Percentiles rank a stretch among this genome's conserved stretches.
These are phyloP conservation scores for Furcasterigmium sp. DNA, from an alignment of 2,329 filamentous ascomycete species.

Conservation along the genomic window DNA sequence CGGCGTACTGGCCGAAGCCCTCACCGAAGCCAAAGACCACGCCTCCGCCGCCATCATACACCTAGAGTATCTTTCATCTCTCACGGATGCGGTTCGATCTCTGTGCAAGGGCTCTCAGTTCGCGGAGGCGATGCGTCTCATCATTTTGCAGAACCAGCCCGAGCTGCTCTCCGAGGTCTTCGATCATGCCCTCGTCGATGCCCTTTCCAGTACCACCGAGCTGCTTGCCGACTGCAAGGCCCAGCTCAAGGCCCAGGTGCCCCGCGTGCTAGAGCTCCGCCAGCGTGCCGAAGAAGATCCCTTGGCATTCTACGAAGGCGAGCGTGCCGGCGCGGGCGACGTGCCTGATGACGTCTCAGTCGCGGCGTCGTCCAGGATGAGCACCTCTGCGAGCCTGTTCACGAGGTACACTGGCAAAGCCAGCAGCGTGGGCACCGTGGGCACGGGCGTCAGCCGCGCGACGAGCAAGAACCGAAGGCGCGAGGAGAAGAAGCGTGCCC, in stretches of 20 bases:
- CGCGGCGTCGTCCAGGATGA: slow-evolving; percentile 73
- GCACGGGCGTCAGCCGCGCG: slow-evolving; percentile 68
- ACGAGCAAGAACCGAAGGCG: slow-evolving; percentile 83
- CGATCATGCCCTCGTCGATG: slow-evolving; percentile 74
- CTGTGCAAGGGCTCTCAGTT: slow-evolving; percentile 87
- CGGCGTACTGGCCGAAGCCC: slow-evolving; percentile 67
- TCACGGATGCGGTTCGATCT: slow-evolving; percentile 64
- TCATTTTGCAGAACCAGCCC: slow-evolving; percentile 53
- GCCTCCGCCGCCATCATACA: slow-evolving; percentile 73
- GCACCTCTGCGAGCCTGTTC: slow-evolving; percentile 83
- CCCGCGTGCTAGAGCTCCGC: slow-evolving; percentile 77
- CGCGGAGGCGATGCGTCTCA: slow-evolving; percentile 78
- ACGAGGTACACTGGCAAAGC: slow-evolving; percentile 80
- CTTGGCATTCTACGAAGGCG: slow-evolving; percentile 81
- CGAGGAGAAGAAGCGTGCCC: slow-evolving; percentile 91
- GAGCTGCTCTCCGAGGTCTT: slow-evolving; percentile 64
- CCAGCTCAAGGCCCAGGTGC: slow-evolving; percentile 79
- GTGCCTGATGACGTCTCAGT: slow-evolving; percentile 90
- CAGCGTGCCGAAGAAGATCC: slow-evolving; percentile 79
- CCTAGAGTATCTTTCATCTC: slow-evolving; percentile 71
- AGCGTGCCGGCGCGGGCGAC: slow-evolving; percentile 58
- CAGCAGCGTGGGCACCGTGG: slow-evolving; percentile 59
- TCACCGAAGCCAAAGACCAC: slow-evolving; percentile 82
- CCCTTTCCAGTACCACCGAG: slow-evolving; percentile 78
- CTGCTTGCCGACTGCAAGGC: slow-evolving; percentile 88